Conservation (phyloP, 1,139 yeast genomes). For the Meyerozyma guilliermondii region DNA sequence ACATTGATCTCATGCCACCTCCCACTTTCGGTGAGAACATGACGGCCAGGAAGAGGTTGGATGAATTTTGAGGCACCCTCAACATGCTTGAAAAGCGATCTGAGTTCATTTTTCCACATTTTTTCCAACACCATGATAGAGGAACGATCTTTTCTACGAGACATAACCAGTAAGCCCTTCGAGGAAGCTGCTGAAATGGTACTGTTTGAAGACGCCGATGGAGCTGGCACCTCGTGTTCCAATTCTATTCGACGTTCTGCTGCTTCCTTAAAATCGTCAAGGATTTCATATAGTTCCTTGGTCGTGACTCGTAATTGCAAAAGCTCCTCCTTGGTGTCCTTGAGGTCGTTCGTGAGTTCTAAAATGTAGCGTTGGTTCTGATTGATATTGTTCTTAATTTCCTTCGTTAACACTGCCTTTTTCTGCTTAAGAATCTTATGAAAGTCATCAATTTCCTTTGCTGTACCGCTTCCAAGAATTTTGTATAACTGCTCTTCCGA, state of each 20-base stretch:
- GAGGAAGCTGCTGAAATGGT: neutral
- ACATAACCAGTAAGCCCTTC: neutral
- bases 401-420: slow-evolving; percentile 51
- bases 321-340: slow-evolving; percentile 60
- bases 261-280: slow-evolving; percentile 62
- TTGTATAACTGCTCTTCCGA: slow-evolving; percentile 31
- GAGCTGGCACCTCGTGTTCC: slow-evolving; percentile 20
- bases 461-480: slow-evolving; percentile 61
- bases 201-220: neutral
- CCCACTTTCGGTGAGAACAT: slow-evolving; percentile 72
- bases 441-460: slow-evolving; percentile 69
- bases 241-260: slow-evolving; percentile 57
- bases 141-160: slow-evolving; percentile 48
- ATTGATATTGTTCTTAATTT: slow-evolving; percentile 61
- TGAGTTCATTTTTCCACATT: slow-evolving; percentile 76
- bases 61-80: slow-evolving; percentile 86
- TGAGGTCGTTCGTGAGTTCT: slow-evolving; percentile 61
- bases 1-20: slow-evolving; percentile 86
- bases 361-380: slow-evolving; percentile 71
- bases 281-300: slow-evolving; percentile 55
- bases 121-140: slow-evolving; percentile 70
- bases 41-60: slow-evolving; percentile 76
- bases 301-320: slow-evolving; percentile 57
- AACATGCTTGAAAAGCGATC: slow-evolving; percentile 70
- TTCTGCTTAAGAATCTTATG: slow-evolving; percentile 53